Evolutionary conservation across 768 basidiomycete genomes (phyloP).

Genomic region (Chalciporus piperatus): DNA sequence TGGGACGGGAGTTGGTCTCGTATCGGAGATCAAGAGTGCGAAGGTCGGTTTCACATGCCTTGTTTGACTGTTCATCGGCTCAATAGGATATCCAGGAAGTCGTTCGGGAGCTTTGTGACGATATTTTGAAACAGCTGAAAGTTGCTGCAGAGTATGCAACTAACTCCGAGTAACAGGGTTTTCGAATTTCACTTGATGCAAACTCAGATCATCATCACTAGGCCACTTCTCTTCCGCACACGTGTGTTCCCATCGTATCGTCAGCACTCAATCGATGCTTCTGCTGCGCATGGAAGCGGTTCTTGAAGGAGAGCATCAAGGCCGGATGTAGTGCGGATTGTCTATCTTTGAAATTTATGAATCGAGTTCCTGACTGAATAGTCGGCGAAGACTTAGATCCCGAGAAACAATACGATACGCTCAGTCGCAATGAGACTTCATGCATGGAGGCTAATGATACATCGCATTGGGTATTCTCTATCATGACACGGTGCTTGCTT

Average conservation of each 20-base stretch:
- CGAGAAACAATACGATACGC: neutral
- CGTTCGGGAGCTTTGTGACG: slow-evolving; percentile 49
- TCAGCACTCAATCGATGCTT: neutral
- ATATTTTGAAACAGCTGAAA: slow-evolving; percentile 39
- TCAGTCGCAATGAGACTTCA: slow-evolving; percentile 4
- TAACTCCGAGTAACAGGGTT: slow-evolving; percentile 15
- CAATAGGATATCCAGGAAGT: slow-evolving; percentile 43
- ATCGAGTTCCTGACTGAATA: slow-evolving; percentile 12
- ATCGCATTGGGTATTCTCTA: slow-evolving; percentile 16
- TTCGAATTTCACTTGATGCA: slow-evolving; percentile 22
- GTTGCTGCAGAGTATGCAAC: slow-evolving; percentile 24
- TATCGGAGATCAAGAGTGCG: slow-evolving; percentile 43
- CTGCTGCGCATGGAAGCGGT: slow-evolving; percentile 2
- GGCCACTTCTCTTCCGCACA: neutral
- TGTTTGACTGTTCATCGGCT: neutral
- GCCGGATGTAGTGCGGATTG: slow-evolving; percentile 8
- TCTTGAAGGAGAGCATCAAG: slow-evolving; percentile 1
- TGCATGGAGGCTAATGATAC: slow-evolving; percentile 17
- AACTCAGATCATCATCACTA: slow-evolving; percentile 4
- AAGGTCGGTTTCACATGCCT: slow-evolving; percentile 31
- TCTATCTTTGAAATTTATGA: slow-evolving; percentile 8
- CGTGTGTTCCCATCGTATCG: slow-evolving; percentile 20
- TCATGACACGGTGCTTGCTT: slow-evolving; percentile 10
- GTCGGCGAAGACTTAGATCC: neutral
- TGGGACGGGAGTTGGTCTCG: slow-evolving; percentile 60